Base-by-base conservation (phyloP, 495 filamentous ascomycete species). In the Penicillium goetzii region DNA sequence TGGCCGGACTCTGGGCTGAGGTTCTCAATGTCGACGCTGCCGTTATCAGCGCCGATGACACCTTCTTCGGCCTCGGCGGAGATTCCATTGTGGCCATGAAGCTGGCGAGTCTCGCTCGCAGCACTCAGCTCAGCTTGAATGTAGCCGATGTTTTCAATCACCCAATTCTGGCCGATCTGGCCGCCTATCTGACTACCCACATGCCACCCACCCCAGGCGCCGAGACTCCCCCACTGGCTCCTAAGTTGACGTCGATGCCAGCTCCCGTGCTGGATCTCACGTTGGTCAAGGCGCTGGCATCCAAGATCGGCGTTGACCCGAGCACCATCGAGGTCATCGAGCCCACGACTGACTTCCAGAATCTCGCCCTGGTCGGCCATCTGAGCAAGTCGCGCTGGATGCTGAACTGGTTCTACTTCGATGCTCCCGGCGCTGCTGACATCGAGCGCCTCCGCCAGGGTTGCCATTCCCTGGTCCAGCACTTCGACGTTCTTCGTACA, bases 401-500 rank as follows among this genome's bases (percentile, higher is more conserved):
- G 62, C 56, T 36, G 33, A 65, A 67, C 47, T 70, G 62, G 30
- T 49, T 67, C 3, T 32, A 59, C 30, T 63, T 70, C 23, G 62
- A 70, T 54, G 53, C 58, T 21, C 32, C 15, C 1, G 64, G 64
- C 0, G 38, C 59, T 1, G 53, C 65, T 38, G 68, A 70, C 52
- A 36, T 67, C 17, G 40, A 53, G 4, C 62, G 65, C 14, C 53
- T 71, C 8, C 62, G 50, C 23, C n/a, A 34, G n/a, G 83, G 83
- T 3, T 85, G 83, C 80, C 57, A 72, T 38, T 60, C 60, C 10
- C 74, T 85, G 0, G 73, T 84, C 2, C 57, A 69, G 4, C 75
- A 72, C 30, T 80, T 84, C 62, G 67, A 76, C 2, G 66, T 78
- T 21, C 74, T 86, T 12, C 70, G 83, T 19, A 83, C 83, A 0